Evolutionary conservation across 2,329 filamentous ascomycete species (phyloP).

Genomic region (Biscogniauxia mediterranea): DNA sequence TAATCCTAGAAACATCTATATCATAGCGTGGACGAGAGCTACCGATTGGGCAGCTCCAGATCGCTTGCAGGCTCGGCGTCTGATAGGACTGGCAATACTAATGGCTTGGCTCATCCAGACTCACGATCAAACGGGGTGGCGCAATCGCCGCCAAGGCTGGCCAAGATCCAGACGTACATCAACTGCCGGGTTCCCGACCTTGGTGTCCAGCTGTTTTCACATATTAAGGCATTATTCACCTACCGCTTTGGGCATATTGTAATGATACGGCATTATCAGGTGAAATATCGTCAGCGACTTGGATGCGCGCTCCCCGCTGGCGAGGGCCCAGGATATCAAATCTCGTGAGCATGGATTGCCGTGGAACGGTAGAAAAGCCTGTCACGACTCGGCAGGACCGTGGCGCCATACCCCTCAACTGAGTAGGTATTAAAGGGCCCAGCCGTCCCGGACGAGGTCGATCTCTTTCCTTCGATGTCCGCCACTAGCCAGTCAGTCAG

Average conservation of each 20-base stretch:
- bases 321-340: background rate
- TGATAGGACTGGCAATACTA: background rate
- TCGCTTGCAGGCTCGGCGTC: background rate
- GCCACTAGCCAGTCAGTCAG: background rate
- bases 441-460: background rate
- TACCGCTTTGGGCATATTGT: constrained; percentile 28
- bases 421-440: background rate
- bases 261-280: constrained; percentile 28
- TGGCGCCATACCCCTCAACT: background rate
- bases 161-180: constrained; percentile 16
- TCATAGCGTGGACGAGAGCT: background rate
- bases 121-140: constrained; percentile 1
- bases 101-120: background rate
- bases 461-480: background rate
- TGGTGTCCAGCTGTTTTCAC: constrained; percentile 11
- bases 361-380: background rate
- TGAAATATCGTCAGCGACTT: constrained; percentile 13
- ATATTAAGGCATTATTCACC: constrained; percentile 24
- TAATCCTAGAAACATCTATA: background rate
- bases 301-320: constrained; percentile 8
- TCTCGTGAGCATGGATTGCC: constrained; percentile 5
- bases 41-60: constrained; percentile 1
- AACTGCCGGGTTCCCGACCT: constrained; percentile 13
- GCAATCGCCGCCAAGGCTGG: constrained; percentile 17
- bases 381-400: background rate